phyloP scores from a whole-genome alignment of 257 asterid species.

The Fraxinus quadrangulata region DNA sequence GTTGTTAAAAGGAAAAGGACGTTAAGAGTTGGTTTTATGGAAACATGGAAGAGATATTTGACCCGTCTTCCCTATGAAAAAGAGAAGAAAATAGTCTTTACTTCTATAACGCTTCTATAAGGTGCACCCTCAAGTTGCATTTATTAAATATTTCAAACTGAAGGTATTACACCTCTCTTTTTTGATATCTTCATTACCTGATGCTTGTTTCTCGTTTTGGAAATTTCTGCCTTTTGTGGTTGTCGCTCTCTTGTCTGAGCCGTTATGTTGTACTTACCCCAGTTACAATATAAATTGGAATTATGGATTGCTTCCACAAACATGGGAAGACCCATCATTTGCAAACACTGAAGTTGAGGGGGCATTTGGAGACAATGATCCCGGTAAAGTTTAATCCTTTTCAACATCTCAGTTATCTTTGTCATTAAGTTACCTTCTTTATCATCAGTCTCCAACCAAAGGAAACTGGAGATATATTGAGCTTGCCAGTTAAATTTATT shows the following conservation, averaged over 20 bases:
- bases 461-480: neutral
- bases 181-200: neutral
- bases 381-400: constrained; percentile 47
- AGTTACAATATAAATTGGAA: constrained; percentile 98
- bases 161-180: neutral
- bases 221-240: neutral
- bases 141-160: neutral
- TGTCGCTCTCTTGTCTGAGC: constrained; percentile 19
- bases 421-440: constrained; percentile 18
- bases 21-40: too few relatives aligned
- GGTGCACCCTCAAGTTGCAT: neutral
- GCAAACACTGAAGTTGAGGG: constrained; percentile 92
- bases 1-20: too few relatives aligned
- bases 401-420: constrained; percentile 10
- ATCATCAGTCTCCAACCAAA: neutral
- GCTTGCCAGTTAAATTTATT: constrained; percentile 9
- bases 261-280: constrained; percentile 21
- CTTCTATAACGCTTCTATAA: neutral
- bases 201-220: constrained; percentile 4
- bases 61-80: neutral
- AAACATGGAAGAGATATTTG: too few relatives aligned
- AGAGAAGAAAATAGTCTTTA: too few relatives aligned
- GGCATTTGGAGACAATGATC: constrained; percentile 98
- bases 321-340: constrained; percentile 96
- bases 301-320: constrained; percentile 98